phyloP scores from a whole-genome alignment of 2,329 filamentous ascomycete species.

The Aureobasidium vineae region DNA sequence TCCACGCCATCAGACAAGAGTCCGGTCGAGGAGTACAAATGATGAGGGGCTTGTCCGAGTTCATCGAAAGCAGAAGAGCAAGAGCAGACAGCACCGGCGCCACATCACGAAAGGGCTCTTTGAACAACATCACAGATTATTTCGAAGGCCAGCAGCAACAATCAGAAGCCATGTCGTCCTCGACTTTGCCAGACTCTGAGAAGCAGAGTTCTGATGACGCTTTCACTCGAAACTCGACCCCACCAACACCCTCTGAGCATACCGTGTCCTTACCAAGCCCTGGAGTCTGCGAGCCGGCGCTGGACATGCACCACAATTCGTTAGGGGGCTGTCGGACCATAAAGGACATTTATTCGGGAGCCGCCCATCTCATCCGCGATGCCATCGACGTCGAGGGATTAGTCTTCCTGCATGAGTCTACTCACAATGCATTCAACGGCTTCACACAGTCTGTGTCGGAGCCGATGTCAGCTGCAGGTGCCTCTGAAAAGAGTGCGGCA shows the following conservation, averaged over 20 bases:
- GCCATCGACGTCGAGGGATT: slow-evolving; percentile 48
- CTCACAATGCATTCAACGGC: not conserved
- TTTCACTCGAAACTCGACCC: not conserved
- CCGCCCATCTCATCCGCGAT: slow-evolving; percentile 47
- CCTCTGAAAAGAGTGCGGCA: not conserved
- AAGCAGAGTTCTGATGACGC: not conserved
- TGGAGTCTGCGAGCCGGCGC: not conserved
- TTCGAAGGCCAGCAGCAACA: not conserved
- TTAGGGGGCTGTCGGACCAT: slow-evolving; percentile 34
- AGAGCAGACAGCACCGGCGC: not conserved
- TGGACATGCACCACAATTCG: not conserved
- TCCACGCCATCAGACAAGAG: slow-evolving; percentile 27
- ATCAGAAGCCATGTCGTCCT: not conserved
- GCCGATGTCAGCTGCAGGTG: not conserved
- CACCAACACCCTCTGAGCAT: not conserved
- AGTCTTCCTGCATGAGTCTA: slow-evolving; percentile 37
- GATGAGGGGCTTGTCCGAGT: slow-evolving; percentile 30
- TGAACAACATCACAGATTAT: not conserved
- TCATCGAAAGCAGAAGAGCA: slow-evolving; percentile 27
- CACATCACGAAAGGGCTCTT: not conserved
- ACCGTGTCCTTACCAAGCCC: not conserved
- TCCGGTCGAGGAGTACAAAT: slow-evolving; percentile 28
- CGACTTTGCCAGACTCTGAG: not conserved
- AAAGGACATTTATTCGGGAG: slow-evolving; percentile 43
- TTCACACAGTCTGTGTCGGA: not conserved